phyloP scores from a whole-genome alignment of 345 rosid genomes.

The Rhizophora apiculata region DNA sequence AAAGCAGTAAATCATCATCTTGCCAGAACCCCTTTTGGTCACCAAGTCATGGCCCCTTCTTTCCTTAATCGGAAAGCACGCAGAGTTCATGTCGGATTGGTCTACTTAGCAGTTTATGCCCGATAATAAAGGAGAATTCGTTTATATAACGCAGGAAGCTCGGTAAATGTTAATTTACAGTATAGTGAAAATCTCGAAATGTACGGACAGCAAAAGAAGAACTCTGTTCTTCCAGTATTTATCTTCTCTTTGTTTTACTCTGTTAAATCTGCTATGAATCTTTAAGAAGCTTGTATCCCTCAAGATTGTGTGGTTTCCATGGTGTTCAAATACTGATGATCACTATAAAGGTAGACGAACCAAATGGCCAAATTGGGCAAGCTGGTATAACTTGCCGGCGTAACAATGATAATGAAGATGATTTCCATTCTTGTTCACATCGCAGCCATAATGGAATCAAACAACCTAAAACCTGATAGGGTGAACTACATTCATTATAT shows the following conservation, averaged over 20 bases:
- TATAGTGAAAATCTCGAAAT: background rate
- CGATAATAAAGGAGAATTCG: background rate
- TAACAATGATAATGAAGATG: too few relatives aligned
- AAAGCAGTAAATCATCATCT: constrained; percentile 17
- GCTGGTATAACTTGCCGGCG: too few relatives aligned
- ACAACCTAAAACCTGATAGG: too few relatives aligned
- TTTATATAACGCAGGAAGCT: background rate
- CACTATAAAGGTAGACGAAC: too few relatives aligned
- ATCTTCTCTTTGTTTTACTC: background rate
- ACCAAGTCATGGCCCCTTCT: constrained; percentile 5
- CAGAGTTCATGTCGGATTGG: background rate
- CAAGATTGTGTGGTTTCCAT: too few relatives aligned
- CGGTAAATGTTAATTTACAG: background rate
- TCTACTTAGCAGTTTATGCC: background rate
- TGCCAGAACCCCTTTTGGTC: constrained; percentile 31
- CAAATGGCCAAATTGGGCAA: too few relatives aligned
- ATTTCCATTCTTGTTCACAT: too few relatives aligned
- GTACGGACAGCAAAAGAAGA: constrained; percentile 8
- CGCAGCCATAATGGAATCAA: too few relatives aligned
- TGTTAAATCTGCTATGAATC: background rate
- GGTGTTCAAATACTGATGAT: too few relatives aligned
- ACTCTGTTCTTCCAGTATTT: constrained; percentile 11
- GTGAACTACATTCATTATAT: background rate
- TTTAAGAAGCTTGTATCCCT: too few relatives aligned
- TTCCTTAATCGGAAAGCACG: background rate